Base-by-base conservation (phyloP, 768 basidiomycete species). In the Fibroporia radiculosa region DNA sequence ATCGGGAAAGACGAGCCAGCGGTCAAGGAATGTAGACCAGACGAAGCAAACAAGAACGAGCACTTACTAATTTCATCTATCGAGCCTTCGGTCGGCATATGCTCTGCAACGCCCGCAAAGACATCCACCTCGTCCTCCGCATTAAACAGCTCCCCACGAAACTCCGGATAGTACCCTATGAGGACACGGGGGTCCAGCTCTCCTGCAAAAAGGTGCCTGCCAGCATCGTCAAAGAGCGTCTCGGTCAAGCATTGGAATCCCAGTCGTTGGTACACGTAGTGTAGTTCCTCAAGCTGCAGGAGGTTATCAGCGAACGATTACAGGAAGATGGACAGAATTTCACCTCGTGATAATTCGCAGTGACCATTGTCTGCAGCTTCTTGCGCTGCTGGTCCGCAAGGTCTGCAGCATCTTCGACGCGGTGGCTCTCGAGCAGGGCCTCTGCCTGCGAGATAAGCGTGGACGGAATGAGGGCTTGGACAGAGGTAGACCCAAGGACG, bases 61-160 rank as follows among this genome's bases (percentile, higher is more conserved):
- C 25, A 81, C 92, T 84, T 61, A 95, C 93, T 84, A 56, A 95
- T 82, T 47, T 86, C 83, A 48, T 93, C 86, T 4, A 95, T 74
- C 4, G 74, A 80, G 14, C 68, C 68, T 56, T 90, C 82, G 1
- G 63, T 55, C 0, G 81, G 79, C 77, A 93, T 79, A 45, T 75
- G 72, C 50, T 82, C 78, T 46, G 72, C 77, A 3, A 93, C 71
- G 7, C 92, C 92, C 36, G 79, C 70, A 64, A 81, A 93, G 4
- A 92, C 67, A 47, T 86, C 77, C 32, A 84, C 67, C 10, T 72
- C 64, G 46, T 88, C 80, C 7, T 67, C 66, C 6, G 65, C 52
- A 10, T 52, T 54, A 57, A 84, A 82, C 22, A 92, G 65, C 10
- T 70, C 64, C 16, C 84, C 85, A 23, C 82, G 72, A n/a, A 93